Evolutionary conservation across 2,329 filamentous ascomycete species (phyloP).

Genomic region (Alternaria alternata): DNA sequence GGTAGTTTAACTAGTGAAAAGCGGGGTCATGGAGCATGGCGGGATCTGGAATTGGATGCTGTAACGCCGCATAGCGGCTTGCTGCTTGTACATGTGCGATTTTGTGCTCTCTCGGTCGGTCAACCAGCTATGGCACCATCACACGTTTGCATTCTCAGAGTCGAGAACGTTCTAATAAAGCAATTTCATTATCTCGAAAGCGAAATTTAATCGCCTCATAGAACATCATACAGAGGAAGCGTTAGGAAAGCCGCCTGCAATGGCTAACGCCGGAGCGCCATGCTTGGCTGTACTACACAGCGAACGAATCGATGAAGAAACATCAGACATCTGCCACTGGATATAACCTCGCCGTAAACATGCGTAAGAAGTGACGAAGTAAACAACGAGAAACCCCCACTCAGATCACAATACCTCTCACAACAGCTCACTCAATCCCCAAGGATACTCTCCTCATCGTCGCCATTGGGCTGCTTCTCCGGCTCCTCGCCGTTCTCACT

Average conservation of each 20-base stretch:
- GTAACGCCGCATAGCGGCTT: not conserved
- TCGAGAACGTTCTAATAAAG: not conserved
- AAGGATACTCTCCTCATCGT: constrained; percentile 56
- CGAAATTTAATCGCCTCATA: not conserved
- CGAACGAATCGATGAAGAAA: not conserved
- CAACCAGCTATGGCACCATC: not conserved
- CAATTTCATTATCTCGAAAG: not conserved
- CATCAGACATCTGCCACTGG: not conserved
- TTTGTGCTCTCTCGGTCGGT: not conserved
- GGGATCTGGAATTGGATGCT: not conserved
- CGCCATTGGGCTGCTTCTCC: constrained; percentile 37
- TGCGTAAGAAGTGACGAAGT: not conserved
- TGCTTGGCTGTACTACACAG: constrained; percentile 11
- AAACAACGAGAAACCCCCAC: constrained; percentile 4
- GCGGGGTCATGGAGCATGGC: not conserved
- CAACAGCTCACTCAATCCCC: constrained; percentile 43
- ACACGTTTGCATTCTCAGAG: not conserved
- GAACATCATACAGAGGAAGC: not conserved
- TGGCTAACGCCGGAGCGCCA: constrained; percentile 21
- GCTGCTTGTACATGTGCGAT: not conserved
- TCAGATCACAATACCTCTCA: not conserved
- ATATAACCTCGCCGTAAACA: constrained; percentile 1
- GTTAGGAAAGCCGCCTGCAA: not conserved
- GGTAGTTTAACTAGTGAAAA: constrained; percentile 1
- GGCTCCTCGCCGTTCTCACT: constrained; percentile 35